A percentile compares a stretch with the other conserved stretches of the same genome.
Evolutionary conservation across 805 yeast genomes (phyloP).

Genomic region (Ogataea kodamae): DNA sequence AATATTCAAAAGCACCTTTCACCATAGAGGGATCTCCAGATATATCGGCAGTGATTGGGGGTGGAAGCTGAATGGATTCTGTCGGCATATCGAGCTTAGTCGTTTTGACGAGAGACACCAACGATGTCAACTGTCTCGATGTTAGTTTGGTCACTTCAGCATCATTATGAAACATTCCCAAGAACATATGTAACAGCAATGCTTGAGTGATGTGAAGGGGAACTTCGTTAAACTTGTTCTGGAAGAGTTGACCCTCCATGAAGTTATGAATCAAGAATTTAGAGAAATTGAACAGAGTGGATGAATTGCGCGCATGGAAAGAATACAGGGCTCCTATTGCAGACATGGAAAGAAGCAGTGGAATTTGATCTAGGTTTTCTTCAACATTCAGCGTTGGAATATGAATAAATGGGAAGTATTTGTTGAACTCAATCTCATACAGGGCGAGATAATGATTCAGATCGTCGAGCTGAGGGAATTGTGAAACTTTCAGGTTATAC

Average conservation of each 20-base stretch:
- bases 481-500: conserved; percentile 51
- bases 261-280: conserved; percentile 63
- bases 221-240: conserved; percentile 49
- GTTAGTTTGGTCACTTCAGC: conserved; percentile 47
- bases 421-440: conserved; percentile 73
- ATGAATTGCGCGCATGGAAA: conserved; percentile 74
- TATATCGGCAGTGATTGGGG: conserved; percentile 29
- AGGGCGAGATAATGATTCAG: conserved; percentile 72
- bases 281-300: conserved; percentile 63
- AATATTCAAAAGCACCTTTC: conserved; percentile 46
- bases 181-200: conserved; percentile 51
- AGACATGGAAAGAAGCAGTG: conserved; percentile 74
- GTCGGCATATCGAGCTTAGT: conserved; percentile 50
- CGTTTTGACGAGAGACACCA: conserved; percentile 51
- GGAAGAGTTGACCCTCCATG: conserved; percentile 48
- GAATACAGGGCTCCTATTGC: conserved; percentile 87
- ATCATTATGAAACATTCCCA: conserved; percentile 55
- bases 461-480: conserved; percentile 74
- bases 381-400: conserved; percentile 51
- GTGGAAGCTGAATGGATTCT: conserved; percentile 44
- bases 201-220: conserved; percentile 57
- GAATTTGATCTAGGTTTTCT: conserved; percentile 51
- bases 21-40: conserved; percentile 16
- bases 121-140: conserved; percentile 49
- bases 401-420: conserved; percentile 82